Conservation (phyloP, 441 rosid genomes). For the Euphorbia celastroides region DNA sequence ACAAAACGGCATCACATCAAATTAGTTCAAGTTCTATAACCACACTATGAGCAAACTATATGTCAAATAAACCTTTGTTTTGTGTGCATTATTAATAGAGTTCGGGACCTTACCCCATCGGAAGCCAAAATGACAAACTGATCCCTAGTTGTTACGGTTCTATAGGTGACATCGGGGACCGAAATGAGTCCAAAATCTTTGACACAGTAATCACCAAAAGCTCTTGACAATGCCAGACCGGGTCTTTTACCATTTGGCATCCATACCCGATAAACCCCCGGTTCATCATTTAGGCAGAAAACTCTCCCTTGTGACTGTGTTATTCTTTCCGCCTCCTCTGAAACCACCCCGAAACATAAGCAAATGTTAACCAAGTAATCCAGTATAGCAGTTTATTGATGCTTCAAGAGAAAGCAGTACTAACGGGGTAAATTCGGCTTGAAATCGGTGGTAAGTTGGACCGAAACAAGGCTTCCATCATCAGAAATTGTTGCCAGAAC, state of each 20-base stretch:
- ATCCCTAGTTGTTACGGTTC: slow-evolving; percentile 54
- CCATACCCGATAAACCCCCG: slow-evolving; percentile 78
- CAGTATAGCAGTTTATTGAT: not conserved
- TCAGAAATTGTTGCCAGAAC: slow-evolving; percentile 61
- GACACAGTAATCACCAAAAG: slow-evolving; percentile 84
- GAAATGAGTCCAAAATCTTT: slow-evolving; percentile 88
- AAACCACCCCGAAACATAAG: not conserved
- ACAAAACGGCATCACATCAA: not conserved
- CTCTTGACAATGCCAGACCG: slow-evolving; percentile 86
- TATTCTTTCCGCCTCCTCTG: slow-evolving; percentile 90
- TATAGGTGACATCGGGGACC: slow-evolving; percentile 60
- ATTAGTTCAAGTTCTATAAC: not conserved
- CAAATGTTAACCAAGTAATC: not conserved
- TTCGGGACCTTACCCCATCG: slow-evolving; percentile 51
- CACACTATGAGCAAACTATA: too few relatives aligned
- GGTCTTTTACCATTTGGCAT: slow-evolving; percentile 54
- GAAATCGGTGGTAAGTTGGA: slow-evolving; percentile 79
- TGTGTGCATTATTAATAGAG: not conserved
- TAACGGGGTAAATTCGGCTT: slow-evolving; percentile 78
- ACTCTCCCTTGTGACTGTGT: slow-evolving; percentile 56
- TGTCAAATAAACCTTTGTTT: too few relatives aligned
- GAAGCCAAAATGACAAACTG: slow-evolving; percentile 76
- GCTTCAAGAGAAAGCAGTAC: not conserved
- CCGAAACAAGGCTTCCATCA: slow-evolving; percentile 49
- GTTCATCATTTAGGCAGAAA: slow-evolving; percentile 67